Evolutionary conservation across 1,139 yeast species (phyloP).

Genomic region (Suhomyces bolitotheri): DNA sequence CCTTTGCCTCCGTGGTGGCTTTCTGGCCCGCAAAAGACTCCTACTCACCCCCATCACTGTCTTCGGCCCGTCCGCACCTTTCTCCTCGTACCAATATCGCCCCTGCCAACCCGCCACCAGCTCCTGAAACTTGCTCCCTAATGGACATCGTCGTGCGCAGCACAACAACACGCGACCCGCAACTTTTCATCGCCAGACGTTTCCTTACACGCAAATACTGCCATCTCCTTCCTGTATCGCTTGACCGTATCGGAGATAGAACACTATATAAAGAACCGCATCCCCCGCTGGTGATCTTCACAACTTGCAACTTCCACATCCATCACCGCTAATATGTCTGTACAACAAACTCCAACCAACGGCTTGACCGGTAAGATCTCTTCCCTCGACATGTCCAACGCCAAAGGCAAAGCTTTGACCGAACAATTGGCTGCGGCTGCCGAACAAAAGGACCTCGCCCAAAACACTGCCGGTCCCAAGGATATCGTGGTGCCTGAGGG

Average conservation of each 20-base stretch:
- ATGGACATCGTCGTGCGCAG: conserved; percentile 8
- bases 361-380: conserved; percentile 52
- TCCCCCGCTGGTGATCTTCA: too few species aligned
- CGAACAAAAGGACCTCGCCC: conserved; percentile 40
- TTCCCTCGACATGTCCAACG: conserved; percentile 37
- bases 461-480: conserved; percentile 30
- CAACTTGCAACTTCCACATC: too few species aligned
- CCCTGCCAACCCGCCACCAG: background rate
- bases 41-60: too few species aligned
- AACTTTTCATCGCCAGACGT: conserved; percentile 6
- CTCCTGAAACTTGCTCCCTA: background rate
- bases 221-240: conserved; percentile 1
- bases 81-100: conserved; percentile 2
- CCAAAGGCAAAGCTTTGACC: conserved; percentile 41
- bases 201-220: conserved; percentile 3
- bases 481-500: conserved; percentile 20
- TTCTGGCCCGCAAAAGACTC: too few species aligned
- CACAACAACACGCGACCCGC: conserved; percentile 5
- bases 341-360: conserved; percentile 48
- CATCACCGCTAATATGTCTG: conserved; percentile 29
- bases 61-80: background rate
- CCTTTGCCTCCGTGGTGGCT: too few species aligned
- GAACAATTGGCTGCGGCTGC: conserved; percentile 51
- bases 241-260: conserved; percentile 6
- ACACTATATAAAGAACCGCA: conserved; percentile 4